Evolutionary conservation across 2,329 filamentous ascomycete species (phyloP).

Genomic region (Piedraia hortae): DNA sequence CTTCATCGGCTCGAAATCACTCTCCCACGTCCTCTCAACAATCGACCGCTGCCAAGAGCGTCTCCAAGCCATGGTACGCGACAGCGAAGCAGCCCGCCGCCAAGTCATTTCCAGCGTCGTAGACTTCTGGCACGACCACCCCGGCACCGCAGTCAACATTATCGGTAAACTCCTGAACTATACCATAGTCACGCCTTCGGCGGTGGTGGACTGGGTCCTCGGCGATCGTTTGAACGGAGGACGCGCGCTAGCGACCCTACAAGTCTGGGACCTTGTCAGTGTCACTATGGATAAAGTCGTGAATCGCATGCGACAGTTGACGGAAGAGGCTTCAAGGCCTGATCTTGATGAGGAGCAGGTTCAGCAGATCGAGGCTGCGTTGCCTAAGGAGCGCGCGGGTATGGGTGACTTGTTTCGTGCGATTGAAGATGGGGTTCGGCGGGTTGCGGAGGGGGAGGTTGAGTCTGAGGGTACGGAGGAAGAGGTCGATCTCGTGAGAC

Average conservation of each 20-base stretch:
- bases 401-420: constrained; percentile 58
- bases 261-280: constrained; percentile 72
- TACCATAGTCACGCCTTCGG: constrained; percentile 63
- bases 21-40: constrained; percentile 83
- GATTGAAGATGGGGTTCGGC: constrained; percentile 50
- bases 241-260: constrained; percentile 36
- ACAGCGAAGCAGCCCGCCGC: constrained; percentile 45
- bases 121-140: constrained; percentile 78
- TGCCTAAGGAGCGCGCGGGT: constrained; percentile 38
- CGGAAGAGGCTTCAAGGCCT: constrained; percentile 31
- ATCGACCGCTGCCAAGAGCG: constrained; percentile 87
- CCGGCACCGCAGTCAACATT: constrained; percentile 73
- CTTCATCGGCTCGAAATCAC: constrained; percentile 77
- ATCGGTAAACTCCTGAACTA: constrained; percentile 95
- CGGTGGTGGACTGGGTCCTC: constrained; percentile 76
- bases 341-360: constrained; percentile 29
- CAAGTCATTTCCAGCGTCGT: constrained; percentile 84
- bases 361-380: constrained; percentile 34
- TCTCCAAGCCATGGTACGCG: constrained; percentile 48
- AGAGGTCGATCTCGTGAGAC: constrained; percentile 26
- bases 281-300: constrained; percentile 80
- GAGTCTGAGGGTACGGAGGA: constrained; percentile 27
- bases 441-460: constrained; percentile 44
- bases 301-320: constrained; percentile 56
- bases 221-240: constrained; percentile 28